A percentile compares a stretch with the other conserved stretches of the same genome.
Conservation (phyloP, 306 rosid genomes). For the Hippophae rhamnoides region DNA sequence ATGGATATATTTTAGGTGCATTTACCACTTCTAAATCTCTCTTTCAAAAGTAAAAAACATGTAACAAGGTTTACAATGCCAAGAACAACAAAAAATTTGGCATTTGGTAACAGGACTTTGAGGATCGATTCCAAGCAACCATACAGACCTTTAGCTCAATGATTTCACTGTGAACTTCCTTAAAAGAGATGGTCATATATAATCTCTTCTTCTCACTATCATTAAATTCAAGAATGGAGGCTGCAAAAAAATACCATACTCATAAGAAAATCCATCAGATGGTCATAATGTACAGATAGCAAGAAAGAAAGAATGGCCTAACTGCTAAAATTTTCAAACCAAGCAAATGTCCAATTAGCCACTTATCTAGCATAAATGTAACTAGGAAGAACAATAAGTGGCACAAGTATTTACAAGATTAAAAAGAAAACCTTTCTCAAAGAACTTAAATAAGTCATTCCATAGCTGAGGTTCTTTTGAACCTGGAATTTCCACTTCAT, state of each 20-base stretch:
- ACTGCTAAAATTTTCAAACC: not conserved
- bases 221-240: constrained; percentile 64
- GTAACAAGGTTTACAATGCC: too few relatives aligned
- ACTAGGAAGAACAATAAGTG: constrained; percentile 9
- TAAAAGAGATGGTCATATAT: constrained; percentile 50
- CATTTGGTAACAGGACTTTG: too few relatives aligned
- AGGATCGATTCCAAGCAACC: too few relatives aligned
- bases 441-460: constrained; percentile 70
- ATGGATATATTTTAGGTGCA: too few relatives aligned
- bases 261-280: constrained; percentile 7
- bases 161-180: constrained; percentile 51
- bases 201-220: constrained; percentile 49
- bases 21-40: too few relatives aligned
- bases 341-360: not conserved
- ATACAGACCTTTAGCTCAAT: constrained; percentile 52
- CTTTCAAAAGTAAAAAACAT: too few relatives aligned
- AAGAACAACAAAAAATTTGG: too few relatives aligned
- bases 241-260: constrained; percentile 34
- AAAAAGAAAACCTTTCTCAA: constrained; percentile 53
- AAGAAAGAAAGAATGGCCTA: not conserved
- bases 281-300: not conserved
- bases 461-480: constrained; percentile 88
- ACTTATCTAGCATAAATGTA: not conserved
- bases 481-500: constrained; percentile 73
- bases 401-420: constrained; percentile 6